These are phyloP conservation scores for Vachellia collinsii DNA, from an alignment of 306 rosid genomes.

Conservation along the genomic window DNA sequence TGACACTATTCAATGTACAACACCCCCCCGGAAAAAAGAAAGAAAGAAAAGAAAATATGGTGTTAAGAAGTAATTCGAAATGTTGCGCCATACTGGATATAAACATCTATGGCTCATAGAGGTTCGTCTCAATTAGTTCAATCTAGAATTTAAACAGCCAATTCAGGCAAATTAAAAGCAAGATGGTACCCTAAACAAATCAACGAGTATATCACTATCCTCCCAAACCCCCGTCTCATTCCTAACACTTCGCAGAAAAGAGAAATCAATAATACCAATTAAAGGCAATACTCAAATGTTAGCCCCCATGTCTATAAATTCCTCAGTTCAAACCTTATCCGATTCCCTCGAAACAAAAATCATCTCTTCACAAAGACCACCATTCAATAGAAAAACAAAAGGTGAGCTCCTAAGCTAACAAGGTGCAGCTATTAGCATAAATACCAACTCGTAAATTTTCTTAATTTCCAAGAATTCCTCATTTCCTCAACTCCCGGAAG, in stretches of 20 bases:
- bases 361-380: not conserved
- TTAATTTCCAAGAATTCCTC: not conserved
- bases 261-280: not conserved
- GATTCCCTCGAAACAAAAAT: not conserved
- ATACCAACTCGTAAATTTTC: not conserved
- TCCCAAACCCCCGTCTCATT: not conserved
- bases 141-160: slow-evolving; percentile 5
- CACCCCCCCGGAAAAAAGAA: not conserved
- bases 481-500: not conserved
- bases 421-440: not conserved
- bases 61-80: not conserved
- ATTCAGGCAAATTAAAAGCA: not conserved
- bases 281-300: slow-evolving; percentile 14
- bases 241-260: not conserved
- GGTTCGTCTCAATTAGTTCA: slow-evolving; percentile 27
- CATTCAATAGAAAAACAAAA: not conserved
- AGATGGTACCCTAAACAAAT: not conserved
- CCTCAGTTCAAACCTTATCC: not conserved
- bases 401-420: not conserved
- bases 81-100: not conserved
- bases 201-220: slow-evolving; percentile 3
- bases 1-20: not conserved
- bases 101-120: not conserved
- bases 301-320: not conserved
- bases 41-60: not conserved